Base-by-base conservation (phyloP, 805 yeast species). In the Candida khao-thaluensis region DNA sequence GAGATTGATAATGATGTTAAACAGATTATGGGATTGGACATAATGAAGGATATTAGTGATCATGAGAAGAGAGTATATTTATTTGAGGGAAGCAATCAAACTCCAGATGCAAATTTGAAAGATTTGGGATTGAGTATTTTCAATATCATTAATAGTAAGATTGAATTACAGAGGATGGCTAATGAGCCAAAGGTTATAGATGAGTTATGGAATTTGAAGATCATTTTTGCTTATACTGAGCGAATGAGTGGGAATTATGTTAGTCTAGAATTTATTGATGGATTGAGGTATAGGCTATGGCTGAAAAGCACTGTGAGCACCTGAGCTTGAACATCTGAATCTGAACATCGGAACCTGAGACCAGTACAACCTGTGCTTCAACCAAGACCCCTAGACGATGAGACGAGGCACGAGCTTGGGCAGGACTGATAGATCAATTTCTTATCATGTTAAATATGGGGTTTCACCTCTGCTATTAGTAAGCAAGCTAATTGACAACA, bases 181-280 rank as follows among this genome's bases (percentile, higher is more conserved):
- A 41, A 42, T 3, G 47, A 50, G 1, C 82, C 83, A 0, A 37
- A 44, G 9, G 53, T 58, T 1, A 47, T 67, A 3, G 82, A 81
- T 34, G 85, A 82, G 39, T 57, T 83, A 38, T 77, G 85, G 81
- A 81, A 79, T 48, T 57, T 83, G 42, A 74, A 74, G 43, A 54
- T 84, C 35, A 57, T 84, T 7, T 80, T 84, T 60, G 74, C 80
- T 11, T 84, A 69, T 59, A 70, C 76, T 28, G 86, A 82, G 40
- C 37, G 29, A 16, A 17, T 41, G 8, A 67, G 67, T 4, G 52
- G 72, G 48, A 65, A 64, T 42, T 79, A 71, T 48, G 51, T 81
- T 31, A 65, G 69, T 11, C 47, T 69, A 9, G 76, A 71, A 35
- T 79, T 76, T 47, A 64, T 81, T 21, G 85, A 81, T 45, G 56